These are phyloP conservation scores for Aspergillus sclerotialis DNA, from an alignment of 2,329 filamentous ascomycete species.

Conservation along the genomic window DNA sequence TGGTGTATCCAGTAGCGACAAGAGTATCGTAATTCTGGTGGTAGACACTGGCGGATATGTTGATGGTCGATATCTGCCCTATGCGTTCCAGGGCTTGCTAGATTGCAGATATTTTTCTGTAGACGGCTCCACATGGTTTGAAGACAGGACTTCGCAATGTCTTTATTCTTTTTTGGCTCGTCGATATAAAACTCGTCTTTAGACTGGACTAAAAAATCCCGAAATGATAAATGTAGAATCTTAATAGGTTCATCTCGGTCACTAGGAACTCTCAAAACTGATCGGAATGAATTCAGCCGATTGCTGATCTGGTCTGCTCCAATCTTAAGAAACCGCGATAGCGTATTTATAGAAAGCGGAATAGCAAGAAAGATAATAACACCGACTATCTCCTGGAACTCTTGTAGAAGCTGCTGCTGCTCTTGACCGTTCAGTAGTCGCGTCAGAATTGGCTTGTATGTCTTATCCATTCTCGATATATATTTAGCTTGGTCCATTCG, in stretches of 20 bases:
- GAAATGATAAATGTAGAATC: slow-evolving; percentile 24
- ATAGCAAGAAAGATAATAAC: slow-evolving; percentile 13
- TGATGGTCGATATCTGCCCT: slow-evolving; percentile 5
- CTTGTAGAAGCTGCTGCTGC: slow-evolving; percentile 6
- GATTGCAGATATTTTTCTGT: slow-evolving; percentile 11
- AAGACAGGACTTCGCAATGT: slow-evolving; percentile 21
- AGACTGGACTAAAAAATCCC: slow-evolving; percentile 22
- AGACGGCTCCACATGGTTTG: slow-evolving; percentile 6
- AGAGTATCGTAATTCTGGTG: slow-evolving; percentile 16
- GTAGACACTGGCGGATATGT: slow-evolving; percentile 8
- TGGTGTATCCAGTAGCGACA: slow-evolving; percentile 22
- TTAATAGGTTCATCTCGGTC: slow-evolving; percentile 7
- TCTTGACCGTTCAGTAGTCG: slow-evolving; percentile 8
- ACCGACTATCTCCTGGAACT: slow-evolving; percentile 17
- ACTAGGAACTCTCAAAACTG: slow-evolving; percentile 12
- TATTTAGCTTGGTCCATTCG: slow-evolving; percentile 9
- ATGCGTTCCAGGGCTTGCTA: slow-evolving; percentile 4
- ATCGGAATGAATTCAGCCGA: slow-evolving; percentile 11
- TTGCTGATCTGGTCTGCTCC: slow-evolving; percentile 3
- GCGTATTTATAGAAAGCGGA: slow-evolving; percentile 12
- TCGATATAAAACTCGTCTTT: slow-evolving; percentile 23
- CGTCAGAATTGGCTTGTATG: slow-evolving; percentile 15
- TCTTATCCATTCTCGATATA: no score
- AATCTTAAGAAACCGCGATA: slow-evolving; percentile 9
- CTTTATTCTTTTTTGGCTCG: slow-evolving; percentile 20